Evolutionary conservation across 2,329 filamentous ascomycete genomes (phyloP), one percentile per base, ranked within the genome.

Genomic region (Nemania serpens): DNA sequence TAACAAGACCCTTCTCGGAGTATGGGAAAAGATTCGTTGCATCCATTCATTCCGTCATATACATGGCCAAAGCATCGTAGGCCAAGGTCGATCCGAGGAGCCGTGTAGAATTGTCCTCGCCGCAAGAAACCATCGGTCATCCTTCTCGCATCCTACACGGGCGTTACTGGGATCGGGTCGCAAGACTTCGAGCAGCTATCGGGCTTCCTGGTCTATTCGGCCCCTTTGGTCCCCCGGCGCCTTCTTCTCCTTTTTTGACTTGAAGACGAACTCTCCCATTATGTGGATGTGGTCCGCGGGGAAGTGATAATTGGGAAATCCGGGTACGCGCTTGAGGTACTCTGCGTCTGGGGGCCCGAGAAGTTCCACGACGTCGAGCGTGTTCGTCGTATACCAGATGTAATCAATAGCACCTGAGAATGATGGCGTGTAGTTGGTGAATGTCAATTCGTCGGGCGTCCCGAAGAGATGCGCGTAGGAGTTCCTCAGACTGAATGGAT

Each of bases 381-480:
- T 88, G 75, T 95, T 97, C 59, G 92, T 94, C 58, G 93, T 93
- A 77, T 96, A 99, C 93, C 93, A 98, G 71, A 99, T 92, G 76
- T 98, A 97, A 75, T 99, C 95, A 68, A 99, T 90, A 59, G 96
- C 91, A 64, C 93, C 93, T 53, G 87, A 86, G 78, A 97, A 99
- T n/a, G 88, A 87, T 1, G 95, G 93, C 13, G 93, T 96, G 77
- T 98, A 99, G 77, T 99, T 99, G 48, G 95, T 99, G 75, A 97
- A 99, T 4, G 88, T 87, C 69, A 98, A 80, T 74, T 97, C 91
- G 59, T 93, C 90, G 6, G 88, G 88, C 37, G 95, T 87, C 72
- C 94, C 90, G 65, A 89, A 89, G 54, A 96, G 89, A 65, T 90
- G 86, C 37, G 86, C 86, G 75, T 99, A 99, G 2, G 93, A 88